Percentiles rank a stretch among this genome's conserved stretches.
These are phyloP conservation scores for Melastoma candidum DNA, from an alignment of 441 rosid genomes.

Conservation along the genomic window DNA sequence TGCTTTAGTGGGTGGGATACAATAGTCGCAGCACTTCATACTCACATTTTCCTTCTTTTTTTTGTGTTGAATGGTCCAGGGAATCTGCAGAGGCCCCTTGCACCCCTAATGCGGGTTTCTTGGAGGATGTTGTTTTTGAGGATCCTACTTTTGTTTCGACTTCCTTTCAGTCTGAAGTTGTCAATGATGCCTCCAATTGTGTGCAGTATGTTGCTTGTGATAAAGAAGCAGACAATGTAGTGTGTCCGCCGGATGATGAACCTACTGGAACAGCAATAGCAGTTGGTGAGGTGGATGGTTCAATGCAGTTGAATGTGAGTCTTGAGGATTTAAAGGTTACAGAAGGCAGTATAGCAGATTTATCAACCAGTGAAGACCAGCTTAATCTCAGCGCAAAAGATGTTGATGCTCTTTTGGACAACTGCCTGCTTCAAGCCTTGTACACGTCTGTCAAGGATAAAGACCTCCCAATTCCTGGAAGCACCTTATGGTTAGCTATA, in stretches of 20 bases:
- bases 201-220: slow-evolving; percentile 17
- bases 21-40: slow-evolving; percentile 5
- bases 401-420: slow-evolving; percentile 72
- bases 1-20: slow-evolving; percentile 13
- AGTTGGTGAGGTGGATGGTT: slow-evolving; percentile 23
- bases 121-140: slow-evolving; percentile 66
- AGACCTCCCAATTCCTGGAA: slow-evolving; percentile 94
- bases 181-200: slow-evolving; percentile 22
- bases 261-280: slow-evolving; percentile 17
- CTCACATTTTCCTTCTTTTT: slow-evolving; percentile 15
- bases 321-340: slow-evolving; percentile 33
- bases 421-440: slow-evolving; percentile 87
- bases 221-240: slow-evolving; percentile 28
- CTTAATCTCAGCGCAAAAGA: slow-evolving; percentile 41
- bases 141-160: slow-evolving; percentile 47
- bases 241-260: slow-evolving; percentile 13
- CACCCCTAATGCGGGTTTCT: slow-evolving; percentile 81
- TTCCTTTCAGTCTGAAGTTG: slow-evolving; percentile 34
- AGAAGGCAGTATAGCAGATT: slow-evolving; percentile 27
- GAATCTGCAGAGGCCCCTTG: slow-evolving; percentile 66
- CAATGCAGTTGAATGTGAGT: slow-evolving; percentile 29
- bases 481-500: slow-evolving; percentile 72
- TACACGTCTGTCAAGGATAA: slow-evolving; percentile 76
- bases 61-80: slow-evolving; percentile 33
- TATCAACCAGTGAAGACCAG: slow-evolving; percentile 36